Base-by-base conservation (phyloP, 108 stramenopile genomes). In the Skeletonema menzelii region DNA sequence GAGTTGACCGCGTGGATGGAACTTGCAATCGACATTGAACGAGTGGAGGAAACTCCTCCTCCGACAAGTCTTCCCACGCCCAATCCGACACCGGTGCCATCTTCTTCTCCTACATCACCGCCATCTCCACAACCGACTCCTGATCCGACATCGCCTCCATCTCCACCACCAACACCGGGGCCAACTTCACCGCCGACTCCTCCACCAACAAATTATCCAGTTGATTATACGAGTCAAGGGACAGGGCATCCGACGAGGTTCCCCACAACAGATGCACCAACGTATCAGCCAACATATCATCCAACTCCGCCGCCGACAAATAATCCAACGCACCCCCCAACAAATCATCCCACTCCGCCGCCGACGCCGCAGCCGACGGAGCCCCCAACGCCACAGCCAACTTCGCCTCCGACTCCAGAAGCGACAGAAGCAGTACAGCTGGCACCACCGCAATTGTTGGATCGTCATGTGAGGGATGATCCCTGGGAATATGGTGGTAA, bases 401-500 rank as follows among this genome's bases (percentile, higher is more conserved):
- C 49, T 53, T 22, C 49, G 8, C 49, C 49, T 53, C 49, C 49
- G 49, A 53, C 20, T 22, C 49, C 49, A 53, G 49, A 20, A 22
- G 15, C 14, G 15, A 42, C 40, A n/a, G 40, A 42, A 42, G 40
- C 40, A 42, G 40, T 42, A 42, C 40, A 42, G 15, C 49, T 24
- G 49, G 49, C 49, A 53, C 19, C 49, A n/a, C n/a, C 40, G 40
- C 40, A 42, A 53, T 7, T 53, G 19, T 53, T 53, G 24, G 6
- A 22, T 22, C 8, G 22, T 10, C 5, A 20, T 53, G 67, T 68
- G 12, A 53, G 38, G 5, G 75, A 76, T 68, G 75, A 68, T 8
- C 22, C 49, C 5, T 76, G 75, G 75, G 67, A 67, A 15, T 57
- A 76, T 37, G 67, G 67, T 56, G 75, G 75, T 69, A 44, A 56